Evolutionary conservation across 1,284 basidiomycete species (phyloP).

Genomic region (Golubevia pallescens): DNA sequence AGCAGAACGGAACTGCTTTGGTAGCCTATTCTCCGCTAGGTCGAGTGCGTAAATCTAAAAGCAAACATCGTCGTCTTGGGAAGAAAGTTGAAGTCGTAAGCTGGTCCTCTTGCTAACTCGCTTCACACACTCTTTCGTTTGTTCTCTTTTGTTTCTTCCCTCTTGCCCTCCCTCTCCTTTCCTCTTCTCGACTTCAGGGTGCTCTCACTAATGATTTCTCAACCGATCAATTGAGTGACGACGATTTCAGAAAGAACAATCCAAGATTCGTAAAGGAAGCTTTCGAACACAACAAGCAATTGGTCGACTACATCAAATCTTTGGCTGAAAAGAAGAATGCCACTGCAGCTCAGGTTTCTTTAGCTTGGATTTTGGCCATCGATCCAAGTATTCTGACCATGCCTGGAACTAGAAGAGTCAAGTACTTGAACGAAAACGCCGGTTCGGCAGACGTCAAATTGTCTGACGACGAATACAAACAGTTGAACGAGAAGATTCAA

Average conservation of each 20-base stretch:
- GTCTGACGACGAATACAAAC: constrained; percentile 18
- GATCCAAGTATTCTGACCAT: constrained; percentile 13
- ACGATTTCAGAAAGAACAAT: constrained; percentile 32
- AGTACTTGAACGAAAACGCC: constrained; percentile 32
- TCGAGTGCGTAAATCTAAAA: too few species aligned
- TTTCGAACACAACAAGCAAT: too few species aligned
- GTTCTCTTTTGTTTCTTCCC: constrained; percentile 3
- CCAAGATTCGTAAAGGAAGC: constrained; percentile 30
- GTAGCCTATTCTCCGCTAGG: constrained; percentile 29
- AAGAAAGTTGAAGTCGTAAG: constrained; percentile 13
- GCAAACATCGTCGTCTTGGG: too few species aligned
- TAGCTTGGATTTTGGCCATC: constrained; percentile 19
- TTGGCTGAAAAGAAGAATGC: constrained; percentile 21
- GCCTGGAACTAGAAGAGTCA: constrained; percentile 25
- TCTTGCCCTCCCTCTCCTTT: not conserved
- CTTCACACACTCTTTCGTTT: not conserved
- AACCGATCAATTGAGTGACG: constrained; percentile 23
- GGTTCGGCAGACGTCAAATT: constrained; percentile 25
- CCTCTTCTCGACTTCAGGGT: constrained; percentile 1
- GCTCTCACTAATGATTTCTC: constrained; percentile 30
- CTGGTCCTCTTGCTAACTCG: constrained; percentile 9
- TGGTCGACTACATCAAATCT: too few species aligned
- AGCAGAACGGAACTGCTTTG: not conserved
- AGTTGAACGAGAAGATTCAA: constrained; percentile 32
- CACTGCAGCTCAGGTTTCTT: constrained; percentile 30